phyloP scores from a whole-genome alignment of 306 rosid species.

The Myrica gale region DNA sequence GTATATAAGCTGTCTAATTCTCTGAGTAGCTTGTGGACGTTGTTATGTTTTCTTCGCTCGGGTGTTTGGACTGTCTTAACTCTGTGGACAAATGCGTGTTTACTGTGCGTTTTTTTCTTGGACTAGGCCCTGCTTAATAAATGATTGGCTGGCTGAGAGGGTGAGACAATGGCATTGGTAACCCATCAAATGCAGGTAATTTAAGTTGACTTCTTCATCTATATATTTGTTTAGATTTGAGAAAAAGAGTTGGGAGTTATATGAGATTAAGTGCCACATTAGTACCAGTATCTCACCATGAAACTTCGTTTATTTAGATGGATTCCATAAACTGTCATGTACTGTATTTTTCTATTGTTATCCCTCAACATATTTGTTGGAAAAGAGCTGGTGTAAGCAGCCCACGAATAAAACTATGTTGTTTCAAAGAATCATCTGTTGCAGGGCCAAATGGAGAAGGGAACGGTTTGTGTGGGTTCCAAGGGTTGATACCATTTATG shows the following conservation, averaged over 20 bases:
- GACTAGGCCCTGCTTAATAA: slow-evolving; percentile 42
- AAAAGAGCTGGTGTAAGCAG: not conserved
- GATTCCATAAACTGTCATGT: not conserved
- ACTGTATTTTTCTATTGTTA: not conserved
- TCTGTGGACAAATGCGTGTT: not conserved
- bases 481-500: not conserved
- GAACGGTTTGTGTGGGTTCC: not conserved
- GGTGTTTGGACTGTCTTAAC: slow-evolving; percentile 8
- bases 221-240: not conserved
- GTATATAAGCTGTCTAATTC: not conserved
- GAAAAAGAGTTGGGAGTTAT: not conserved
- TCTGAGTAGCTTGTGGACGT: not conserved
- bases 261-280: not conserved
- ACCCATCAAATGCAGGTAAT: slow-evolving; percentile 82
- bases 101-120: slow-evolving; percentile 19
- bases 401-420: not conserved
- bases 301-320: not conserved
- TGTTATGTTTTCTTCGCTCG: not conserved
- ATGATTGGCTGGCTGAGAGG: slow-evolving; percentile 51
- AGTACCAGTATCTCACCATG: not conserved
- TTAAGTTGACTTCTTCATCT: slow-evolving; percentile 8
- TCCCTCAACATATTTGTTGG: not conserved
- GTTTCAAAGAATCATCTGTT: not conserved
- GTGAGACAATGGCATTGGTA: slow-evolving; percentile 62
- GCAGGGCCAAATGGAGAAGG: not conserved